Base-by-base conservation (phyloP, 2,329 filamentous ascomycete genomes). In the Pseudovirgaria hyperparasitica region DNA sequence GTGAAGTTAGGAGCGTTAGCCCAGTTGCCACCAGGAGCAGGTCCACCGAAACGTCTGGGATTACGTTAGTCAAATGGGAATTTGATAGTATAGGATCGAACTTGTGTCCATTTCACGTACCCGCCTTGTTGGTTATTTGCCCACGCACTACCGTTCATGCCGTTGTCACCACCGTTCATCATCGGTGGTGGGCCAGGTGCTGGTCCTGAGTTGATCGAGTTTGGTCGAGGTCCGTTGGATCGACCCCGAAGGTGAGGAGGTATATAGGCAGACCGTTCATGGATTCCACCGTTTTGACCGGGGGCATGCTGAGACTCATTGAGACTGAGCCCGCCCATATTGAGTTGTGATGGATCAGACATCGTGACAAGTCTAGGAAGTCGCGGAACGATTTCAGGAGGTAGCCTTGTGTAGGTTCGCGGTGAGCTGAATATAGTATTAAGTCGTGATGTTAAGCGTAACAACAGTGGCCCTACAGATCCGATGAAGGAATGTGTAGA, bases 321-420 rank as follows among this genome's bases (percentile, higher is more conserved):
- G 38, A 87, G 64, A 58, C 62, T 76, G 48, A 87, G 65, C 52
- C 74, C 72, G 53, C 67, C 70, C 71, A 87, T 85, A 65, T 84
- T 82, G 47, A 90, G 70, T 65, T 86, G 76, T 32, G n/a, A n/a
- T n/a, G n/a, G n/a, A 49, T 82, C 78, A 55, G 79, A 79, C 79
- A 85, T 85, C 52, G 58, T 76, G 62, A 34, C n/a, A n/a, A n/a
- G n/a, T n/a, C n/a, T n/a, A n/a, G n/a, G n/a, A n/a, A n/a, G n/a
- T n/a, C n/a, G n/a, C n/a, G n/a, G n/a, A n/a, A n/a, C n/a, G n/a
- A n/a, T n/a, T n/a, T n/a, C n/a, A n/a, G n/a, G n/a, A n/a, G n/a
- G n/a, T n/a, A n/a, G n/a, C n/a, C n/a, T n/a, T n/a, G n/a, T n/a
- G n/a, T n/a, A n/a, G n/a, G n/a, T n/a, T n/a, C n/a, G n/a, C n/a